phyloP scores from a whole-genome alignment of 1,139 yeast genomes.

The Pichia sp. region DNA sequence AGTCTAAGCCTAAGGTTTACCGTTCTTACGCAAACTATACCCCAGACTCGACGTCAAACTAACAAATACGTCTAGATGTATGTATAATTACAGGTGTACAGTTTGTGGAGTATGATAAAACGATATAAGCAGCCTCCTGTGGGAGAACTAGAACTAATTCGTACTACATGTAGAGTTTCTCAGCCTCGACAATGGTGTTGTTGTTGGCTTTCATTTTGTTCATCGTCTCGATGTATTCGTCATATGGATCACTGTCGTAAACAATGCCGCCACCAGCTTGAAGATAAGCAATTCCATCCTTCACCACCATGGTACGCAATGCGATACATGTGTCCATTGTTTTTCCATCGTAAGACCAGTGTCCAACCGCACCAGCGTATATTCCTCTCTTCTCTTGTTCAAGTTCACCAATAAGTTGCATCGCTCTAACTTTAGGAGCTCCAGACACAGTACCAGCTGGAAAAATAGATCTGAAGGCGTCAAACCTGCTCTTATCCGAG shows the following conservation, averaged over 20 bases:
- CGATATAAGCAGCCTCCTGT: no score
- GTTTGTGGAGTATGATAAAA: no score
- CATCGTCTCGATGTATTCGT: conserved; percentile 93
- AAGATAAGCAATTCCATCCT: conserved; percentile 82
- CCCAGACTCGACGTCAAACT: no score
- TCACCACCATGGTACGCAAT: conserved; percentile 89
- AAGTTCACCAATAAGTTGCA: conserved; percentile 86
- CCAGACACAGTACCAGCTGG: conserved; percentile 99
- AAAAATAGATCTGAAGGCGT: conserved; percentile 94
- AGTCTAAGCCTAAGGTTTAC: no score
- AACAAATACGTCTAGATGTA: no score
- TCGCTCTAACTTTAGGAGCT: conserved; percentile 94
- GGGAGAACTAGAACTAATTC: no score
- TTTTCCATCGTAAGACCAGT: conserved; percentile 91
- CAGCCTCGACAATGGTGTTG: conserved; percentile 85
- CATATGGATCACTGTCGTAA: conserved; percentile 88
- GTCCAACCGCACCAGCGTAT: conserved; percentile 99
- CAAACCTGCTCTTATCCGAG: conserved; percentile 78
- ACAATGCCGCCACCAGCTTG: conserved; percentile 99
- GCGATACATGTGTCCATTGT: conserved; percentile 98
- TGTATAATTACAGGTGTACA: no score
- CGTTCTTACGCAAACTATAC: no score
- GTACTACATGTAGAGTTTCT: conserved; percentile 32
- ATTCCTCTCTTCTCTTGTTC: conserved; percentile 93
- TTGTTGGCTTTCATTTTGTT: conserved; percentile 95